A percentile compares a stretch with the other conserved stretches of the same genome.
phyloP scores from a whole-genome alignment of 257 asterid species.

The Solanum medicagineum region DNA sequence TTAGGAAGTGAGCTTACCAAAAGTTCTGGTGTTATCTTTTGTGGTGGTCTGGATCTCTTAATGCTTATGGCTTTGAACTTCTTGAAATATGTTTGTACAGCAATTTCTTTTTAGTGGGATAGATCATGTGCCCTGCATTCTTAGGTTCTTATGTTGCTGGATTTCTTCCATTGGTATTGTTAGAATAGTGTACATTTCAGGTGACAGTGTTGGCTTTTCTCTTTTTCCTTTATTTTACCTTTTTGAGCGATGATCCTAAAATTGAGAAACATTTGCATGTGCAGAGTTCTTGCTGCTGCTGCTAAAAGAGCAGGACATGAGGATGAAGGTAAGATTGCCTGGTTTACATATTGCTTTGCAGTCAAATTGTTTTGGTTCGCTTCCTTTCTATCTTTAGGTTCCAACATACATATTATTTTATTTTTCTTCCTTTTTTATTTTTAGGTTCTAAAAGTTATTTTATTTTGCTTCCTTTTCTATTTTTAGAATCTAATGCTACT shows the following conservation, averaged over 20 bases:
- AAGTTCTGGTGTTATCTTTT: neutral
- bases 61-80: neutral
- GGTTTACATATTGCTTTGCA: neutral
- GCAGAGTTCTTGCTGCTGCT: conserved; percentile 87
- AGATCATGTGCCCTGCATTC: neutral
- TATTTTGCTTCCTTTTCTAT: neutral
- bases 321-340: conserved; percentile 41
- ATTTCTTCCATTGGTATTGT: neutral
- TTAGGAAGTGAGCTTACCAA: neutral
- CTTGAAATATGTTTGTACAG: neutral
- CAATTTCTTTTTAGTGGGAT: neutral
- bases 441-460: conserved; percentile 30
- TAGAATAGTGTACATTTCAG: neutral
- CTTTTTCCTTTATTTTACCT: neutral
- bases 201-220: neutral
- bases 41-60: neutral
- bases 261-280: conserved; percentile 4
- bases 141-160: neutral
- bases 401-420: neutral
- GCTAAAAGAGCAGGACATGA: conserved; percentile 69
- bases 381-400: too few relatives aligned
- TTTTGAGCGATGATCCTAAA: neutral
- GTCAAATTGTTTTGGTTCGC: neutral
- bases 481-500: conserved; percentile 37
- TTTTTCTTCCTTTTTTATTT: neutral